These are phyloP conservation scores for Alternaria burnsii DNA, from an alignment of 2,329 filamentous ascomycete genomes.

Conservation along the genomic window DNA sequence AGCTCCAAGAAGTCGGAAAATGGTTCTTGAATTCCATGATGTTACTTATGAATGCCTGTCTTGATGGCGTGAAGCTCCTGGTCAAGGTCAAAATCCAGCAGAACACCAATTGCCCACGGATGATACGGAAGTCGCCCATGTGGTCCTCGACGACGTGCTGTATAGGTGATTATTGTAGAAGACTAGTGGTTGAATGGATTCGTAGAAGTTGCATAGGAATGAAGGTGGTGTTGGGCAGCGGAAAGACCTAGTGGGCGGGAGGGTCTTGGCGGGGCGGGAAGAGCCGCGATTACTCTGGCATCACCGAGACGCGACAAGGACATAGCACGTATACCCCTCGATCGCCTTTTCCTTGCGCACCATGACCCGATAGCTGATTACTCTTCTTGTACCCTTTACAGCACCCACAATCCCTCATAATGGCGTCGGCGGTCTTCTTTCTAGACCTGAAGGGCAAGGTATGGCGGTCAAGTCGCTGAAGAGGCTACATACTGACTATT, in stretches of 20 bases:
- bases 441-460: constrained; percentile 99
- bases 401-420: constrained; percentile 54
- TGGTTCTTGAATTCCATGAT: neutral
- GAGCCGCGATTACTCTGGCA: constrained; percentile 20
- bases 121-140: neutral
- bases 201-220: neutral
- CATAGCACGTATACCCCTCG: constrained; percentile 14
- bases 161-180: neutral
- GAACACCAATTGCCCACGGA: neutral
- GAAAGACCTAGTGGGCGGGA: neutral
- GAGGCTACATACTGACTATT: constrained; percentile 38
- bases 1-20: neutral
- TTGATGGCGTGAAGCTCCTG: neutral
- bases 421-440: constrained; percentile 99
- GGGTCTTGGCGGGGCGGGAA: constrained; percentile 15
- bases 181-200: neutral
- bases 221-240: neutral
- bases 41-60: neutral
- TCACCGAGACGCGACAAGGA: constrained; percentile 19
- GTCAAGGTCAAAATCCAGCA: neutral
- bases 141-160: neutral
- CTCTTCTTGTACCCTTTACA: neutral
- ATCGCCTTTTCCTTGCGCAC: constrained; percentile 13
- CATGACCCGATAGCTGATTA: constrained; percentile 18
- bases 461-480: constrained; percentile 43